phyloP scores from a whole-genome alignment of 2,329 filamentous ascomycete species.

The Periconia digitata region DNA sequence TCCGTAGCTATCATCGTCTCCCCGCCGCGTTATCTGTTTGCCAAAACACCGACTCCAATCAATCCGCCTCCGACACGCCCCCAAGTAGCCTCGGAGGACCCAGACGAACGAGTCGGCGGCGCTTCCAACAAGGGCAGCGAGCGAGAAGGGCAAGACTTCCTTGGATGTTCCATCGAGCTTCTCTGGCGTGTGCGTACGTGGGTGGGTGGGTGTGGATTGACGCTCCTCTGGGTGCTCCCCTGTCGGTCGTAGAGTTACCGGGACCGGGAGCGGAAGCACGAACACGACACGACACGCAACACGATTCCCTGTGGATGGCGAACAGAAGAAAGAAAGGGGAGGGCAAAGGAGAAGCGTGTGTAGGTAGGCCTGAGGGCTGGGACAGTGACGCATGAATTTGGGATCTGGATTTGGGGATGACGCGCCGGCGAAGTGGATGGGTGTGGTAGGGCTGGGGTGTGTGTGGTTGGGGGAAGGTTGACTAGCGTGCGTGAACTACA shows the following conservation, averaged over 20 bases:
- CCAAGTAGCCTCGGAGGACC: neutral
- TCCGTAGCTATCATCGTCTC: too few species aligned
- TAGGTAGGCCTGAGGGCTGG: neutral
- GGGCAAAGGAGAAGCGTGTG: neutral
- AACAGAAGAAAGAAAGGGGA: neutral
- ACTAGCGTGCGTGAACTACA: neutral
- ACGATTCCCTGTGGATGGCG: neutral
- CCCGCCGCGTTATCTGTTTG: too few species aligned
- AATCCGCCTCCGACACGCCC: slow-evolving; percentile 1
- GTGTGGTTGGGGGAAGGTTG: neutral
- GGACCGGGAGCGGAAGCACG: neutral
- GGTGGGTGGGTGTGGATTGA: too few species aligned
- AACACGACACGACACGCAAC: neutral
- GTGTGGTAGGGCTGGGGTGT: neutral
- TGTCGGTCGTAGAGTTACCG: neutral
- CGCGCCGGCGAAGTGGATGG: neutral
- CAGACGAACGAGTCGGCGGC: neutral
- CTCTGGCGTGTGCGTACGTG: neutral
- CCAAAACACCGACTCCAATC: slow-evolving; percentile 14
- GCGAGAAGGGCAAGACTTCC: neutral
- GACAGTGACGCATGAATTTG: neutral
- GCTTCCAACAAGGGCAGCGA: slow-evolving; percentile 1
- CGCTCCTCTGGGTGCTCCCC: neutral
- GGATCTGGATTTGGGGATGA: neutral
- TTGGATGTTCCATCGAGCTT: neutral